A percentile compares a stretch with the other conserved stretches of the same genome.
These are phyloP conservation scores for Ephemerocybe angulata DNA, from an alignment of 768 basidiomycete species.

Conservation along the genomic window DNA sequence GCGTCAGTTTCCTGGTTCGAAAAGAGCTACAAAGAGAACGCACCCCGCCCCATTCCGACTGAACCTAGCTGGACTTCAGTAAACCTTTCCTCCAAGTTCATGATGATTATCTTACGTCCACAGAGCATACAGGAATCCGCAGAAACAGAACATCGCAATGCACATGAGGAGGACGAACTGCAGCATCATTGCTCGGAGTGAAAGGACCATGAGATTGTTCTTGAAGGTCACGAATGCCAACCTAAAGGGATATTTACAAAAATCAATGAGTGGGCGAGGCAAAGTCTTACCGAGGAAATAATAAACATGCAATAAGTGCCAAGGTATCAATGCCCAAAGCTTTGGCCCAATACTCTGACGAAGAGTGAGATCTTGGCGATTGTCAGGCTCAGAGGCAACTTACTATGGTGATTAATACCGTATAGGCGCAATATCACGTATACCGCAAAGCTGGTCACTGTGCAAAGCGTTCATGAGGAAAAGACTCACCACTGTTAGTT, in stretches of 20 bases:
- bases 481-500: too few species aligned
- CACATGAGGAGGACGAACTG: slow-evolving; percentile 85
- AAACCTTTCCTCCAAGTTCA: background rate
- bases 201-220: slow-evolving; percentile 75
- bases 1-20: background rate
- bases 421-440: slow-evolving; percentile 78
- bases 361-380: background rate
- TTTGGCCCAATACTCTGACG: slow-evolving; percentile 60
- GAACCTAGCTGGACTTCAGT: slow-evolving; percentile 40
- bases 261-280: background rate
- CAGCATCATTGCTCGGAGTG: slow-evolving; percentile 86
- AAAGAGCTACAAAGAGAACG: background rate
- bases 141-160: slow-evolving; percentile 87
- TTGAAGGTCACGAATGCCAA: slow-evolving; percentile 89
- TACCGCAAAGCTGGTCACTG: slow-evolving; percentile 74
- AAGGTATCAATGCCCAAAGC: slow-evolving; percentile 76
- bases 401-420: slow-evolving; percentile 69
- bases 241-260: slow-evolving; percentile 32
- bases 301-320: slow-evolving; percentile 82
- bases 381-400: slow-evolving; percentile 16
- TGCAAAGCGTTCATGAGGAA: background rate
- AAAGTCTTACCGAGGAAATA: slow-evolving; percentile 72
- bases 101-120: slow-evolving; percentile 69
- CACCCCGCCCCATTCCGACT: slow-evolving; percentile 55
- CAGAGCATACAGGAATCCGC: slow-evolving; percentile 88